A percentile compares a stretch with the other conserved stretches of the same genome.
Evolutionary conservation across 495 filamentous ascomycete species (phyloP).

Genomic region (Cercophora samala): DNA sequence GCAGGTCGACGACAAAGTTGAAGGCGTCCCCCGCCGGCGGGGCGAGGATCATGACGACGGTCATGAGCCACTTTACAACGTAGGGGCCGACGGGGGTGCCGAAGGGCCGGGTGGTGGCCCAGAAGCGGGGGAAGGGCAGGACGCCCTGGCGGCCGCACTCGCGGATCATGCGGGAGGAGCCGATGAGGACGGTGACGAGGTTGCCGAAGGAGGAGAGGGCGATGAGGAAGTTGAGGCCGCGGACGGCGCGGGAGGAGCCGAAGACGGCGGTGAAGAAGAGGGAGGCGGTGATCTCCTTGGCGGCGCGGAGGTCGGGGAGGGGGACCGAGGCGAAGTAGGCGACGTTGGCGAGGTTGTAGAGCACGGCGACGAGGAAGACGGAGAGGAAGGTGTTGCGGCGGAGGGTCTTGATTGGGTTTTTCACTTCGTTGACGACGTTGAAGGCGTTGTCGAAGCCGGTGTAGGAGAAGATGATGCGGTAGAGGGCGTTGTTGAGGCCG

Average conservation of each 20-base stretch:
- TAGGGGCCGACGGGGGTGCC: conserved; percentile 61
- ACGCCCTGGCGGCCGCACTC: conserved; percentile 65
- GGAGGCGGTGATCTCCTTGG: conserved; percentile 53
- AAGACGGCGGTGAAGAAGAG: conserved; percentile 62
- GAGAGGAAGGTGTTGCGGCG: conserved; percentile 44
- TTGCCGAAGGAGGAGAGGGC: conserved; percentile 63
- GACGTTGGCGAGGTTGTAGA: conserved; percentile 62
- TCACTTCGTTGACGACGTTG: conserved; percentile 64
- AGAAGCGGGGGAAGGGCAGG: conserved; percentile 59
- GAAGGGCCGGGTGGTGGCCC: conserved; percentile 62
- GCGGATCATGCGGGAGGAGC: conserved; percentile 55
- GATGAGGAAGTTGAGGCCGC: conserved; percentile 59
- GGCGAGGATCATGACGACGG: conserved; percentile 61
- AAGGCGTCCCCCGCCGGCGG: conserved; percentile 68
- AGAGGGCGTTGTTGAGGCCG: conserved; percentile 56
- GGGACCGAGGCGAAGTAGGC: conserved; percentile 60
- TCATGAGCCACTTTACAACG: conserved; percentile 56
- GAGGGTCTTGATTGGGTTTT: conserved; percentile 59
- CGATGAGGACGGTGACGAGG: conserved; percentile 57
- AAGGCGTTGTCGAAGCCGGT: conserved; percentile 61
- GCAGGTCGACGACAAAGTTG: conserved; percentile 59
- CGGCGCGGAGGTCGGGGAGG: conserved; percentile 49
- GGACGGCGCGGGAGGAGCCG: conserved; percentile 47
- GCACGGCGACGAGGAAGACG: conserved; percentile 46
- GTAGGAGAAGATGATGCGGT: conserved; percentile 64